These are phyloP conservation scores for Hirsutella minnesotensis DNA, from an alignment of 2,329 filamentous ascomycete species.

Conservation along the genomic window DNA sequence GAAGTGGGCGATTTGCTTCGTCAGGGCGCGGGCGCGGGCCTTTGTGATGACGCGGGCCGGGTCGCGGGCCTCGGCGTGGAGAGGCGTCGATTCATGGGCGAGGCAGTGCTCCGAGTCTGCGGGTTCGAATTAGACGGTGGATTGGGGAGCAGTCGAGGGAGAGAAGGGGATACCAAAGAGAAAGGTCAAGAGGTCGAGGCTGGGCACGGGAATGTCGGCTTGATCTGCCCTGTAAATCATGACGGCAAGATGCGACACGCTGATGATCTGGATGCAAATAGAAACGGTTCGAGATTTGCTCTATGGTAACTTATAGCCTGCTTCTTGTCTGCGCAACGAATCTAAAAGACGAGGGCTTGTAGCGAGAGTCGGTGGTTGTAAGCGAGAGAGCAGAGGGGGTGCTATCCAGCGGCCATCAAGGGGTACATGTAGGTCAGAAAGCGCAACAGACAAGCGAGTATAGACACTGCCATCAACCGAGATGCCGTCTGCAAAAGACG, in stretches of 20 bases:
- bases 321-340: too few species aligned
- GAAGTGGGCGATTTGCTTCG: conserved; percentile 41
- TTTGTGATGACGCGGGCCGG: conserved; percentile 43
- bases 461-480: too few species aligned
- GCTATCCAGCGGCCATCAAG: too few species aligned
- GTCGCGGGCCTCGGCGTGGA: conserved; percentile 46
- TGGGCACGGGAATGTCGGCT: not conserved
- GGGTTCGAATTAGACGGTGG: not conserved
- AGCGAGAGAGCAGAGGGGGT: too few species aligned
- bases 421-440: too few species aligned
- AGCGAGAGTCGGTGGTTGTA: too few species aligned
- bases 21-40: conserved; percentile 31
- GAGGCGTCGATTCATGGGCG: conserved; percentile 32
- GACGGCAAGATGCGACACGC: not conserved
- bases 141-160: not conserved
- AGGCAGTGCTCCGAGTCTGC: conserved; percentile 24
- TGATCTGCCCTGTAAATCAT: not conserved
- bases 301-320: too few species aligned
- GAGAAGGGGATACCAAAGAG: not conserved
- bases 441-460: too few species aligned
- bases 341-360: too few species aligned
- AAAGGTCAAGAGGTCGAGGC: not conserved
- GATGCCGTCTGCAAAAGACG: too few species aligned
- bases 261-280: too few species aligned
- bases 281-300: too few species aligned